Evolutionary conservation across 1,284 basidiomycete species (phyloP), one percentile per base, ranked within the genome.

Genomic region (Boletus calvinii): DNA sequence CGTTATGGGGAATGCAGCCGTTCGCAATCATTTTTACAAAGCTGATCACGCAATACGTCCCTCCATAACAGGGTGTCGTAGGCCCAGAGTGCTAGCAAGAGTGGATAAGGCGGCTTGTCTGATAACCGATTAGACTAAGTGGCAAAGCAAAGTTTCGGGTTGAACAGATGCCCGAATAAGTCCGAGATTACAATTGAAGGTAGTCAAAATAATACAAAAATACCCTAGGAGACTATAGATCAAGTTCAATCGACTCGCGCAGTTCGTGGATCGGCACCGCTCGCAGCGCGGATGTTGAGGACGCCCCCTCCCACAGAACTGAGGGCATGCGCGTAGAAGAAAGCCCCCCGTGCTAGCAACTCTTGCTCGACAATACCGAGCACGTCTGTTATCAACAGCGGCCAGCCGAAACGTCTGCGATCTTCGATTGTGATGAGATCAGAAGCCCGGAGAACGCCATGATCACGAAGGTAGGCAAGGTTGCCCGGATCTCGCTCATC

Each of bases 251-350:
- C 66, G 30, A 69, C 34, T 17, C 22, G 44, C 50, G 62, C 59
- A 13, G 74, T 74, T 31, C 71, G 66, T 24, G 68, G 69, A 55
- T 76, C 76, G 1, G 65, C 65, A 31, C 76, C 76, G 13, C 57
- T 64, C 20, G 67, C 69, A 20, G 74, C 74, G n/a, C 76, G 73
- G 48, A 71, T 61, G 48, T 79, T 77, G n/a, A 73, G 38, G 29
- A 66, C 62, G 36, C 67, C 67, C 3, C 67, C 65, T 0, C 67
- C 74, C n/a, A 77, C 70, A 10, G 75, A 76, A 55, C 73, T 77
- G 60, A 78, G 63, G 1, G 69, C 72, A 55, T 77, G 76, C 6
- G 72, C 78, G 30, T 78, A 78, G 51, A 80, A 79, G 59, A 66
- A 79, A 18, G 64, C 64, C 5, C 62, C 62, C 8, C 66, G 69